These are phyloP conservation scores for Cercophora sp. DNA, from an alignment of 495 filamentous ascomycete genomes.

Conservation along the genomic window DNA sequence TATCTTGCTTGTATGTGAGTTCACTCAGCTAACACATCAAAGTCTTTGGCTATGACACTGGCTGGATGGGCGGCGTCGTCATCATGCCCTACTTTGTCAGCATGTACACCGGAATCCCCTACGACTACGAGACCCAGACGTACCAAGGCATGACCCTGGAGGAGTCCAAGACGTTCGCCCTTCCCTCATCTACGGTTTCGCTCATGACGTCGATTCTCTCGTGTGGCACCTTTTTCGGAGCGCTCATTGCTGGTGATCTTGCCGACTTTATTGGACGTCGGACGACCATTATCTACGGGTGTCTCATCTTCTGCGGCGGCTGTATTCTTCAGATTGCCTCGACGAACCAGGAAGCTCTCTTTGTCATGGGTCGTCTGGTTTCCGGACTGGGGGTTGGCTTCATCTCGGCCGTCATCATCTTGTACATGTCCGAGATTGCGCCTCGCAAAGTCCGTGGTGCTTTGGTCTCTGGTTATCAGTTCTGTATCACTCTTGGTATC, in stretches of 20 bases:
- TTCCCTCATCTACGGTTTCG: slow-evolving; percentile 46
- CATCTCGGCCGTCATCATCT: slow-evolving; percentile 65
- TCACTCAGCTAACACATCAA: background rate
- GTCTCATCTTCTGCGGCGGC: slow-evolving; percentile 59
- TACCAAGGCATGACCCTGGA: slow-evolving; percentile 28
- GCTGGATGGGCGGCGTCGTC: slow-evolving; percentile 59
- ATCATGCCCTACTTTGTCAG: slow-evolving; percentile 52
- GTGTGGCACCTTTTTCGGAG: slow-evolving; percentile 71
- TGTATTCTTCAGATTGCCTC: slow-evolving; percentile 55
- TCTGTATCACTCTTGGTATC: slow-evolving; percentile 71
- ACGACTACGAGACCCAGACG: slow-evolving; percentile 46
- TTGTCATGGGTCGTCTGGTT: slow-evolving; percentile 65
- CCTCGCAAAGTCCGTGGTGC: slow-evolving; percentile 67
- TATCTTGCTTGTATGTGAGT: background rate
- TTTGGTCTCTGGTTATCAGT: slow-evolving; percentile 72
- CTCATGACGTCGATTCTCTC: slow-evolving; percentile 73
- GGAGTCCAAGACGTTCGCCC: slow-evolving; percentile 21
- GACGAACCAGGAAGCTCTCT: slow-evolving; percentile 32
- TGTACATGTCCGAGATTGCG: slow-evolving; percentile 68
- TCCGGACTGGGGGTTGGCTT: slow-evolving; percentile 71
- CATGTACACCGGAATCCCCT: slow-evolving; percentile 61
- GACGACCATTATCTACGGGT: slow-evolving; percentile 62
- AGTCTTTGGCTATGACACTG: slow-evolving; percentile 63
- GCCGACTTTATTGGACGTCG: slow-evolving; percentile 67
- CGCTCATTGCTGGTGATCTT: slow-evolving; percentile 63